phyloP scores from a whole-genome alignment of 2,329 filamentous ascomycete genomes.

The Aspergillus caelatus region DNA sequence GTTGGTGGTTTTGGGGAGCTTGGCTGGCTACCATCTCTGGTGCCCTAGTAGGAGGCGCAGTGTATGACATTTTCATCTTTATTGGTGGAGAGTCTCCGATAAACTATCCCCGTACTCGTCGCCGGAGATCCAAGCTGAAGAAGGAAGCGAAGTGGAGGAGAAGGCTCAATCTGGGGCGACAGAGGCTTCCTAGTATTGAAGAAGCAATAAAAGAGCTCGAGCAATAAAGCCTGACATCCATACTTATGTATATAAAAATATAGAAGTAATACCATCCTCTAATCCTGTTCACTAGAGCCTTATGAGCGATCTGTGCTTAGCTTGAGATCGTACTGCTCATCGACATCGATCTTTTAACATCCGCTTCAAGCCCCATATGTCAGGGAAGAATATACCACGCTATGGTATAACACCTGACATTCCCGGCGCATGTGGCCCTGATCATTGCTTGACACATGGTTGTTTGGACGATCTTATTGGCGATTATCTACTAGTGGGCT shows the following conservation, averaged over 20 bases:
- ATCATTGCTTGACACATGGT: no score
- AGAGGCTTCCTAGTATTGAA: conserved; percentile 25
- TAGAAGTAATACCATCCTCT: background rate
- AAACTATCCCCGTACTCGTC: conserved; percentile 47
- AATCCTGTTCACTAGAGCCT: no score
- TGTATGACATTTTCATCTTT: conserved; percentile 43
- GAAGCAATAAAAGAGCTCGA: conserved; percentile 9
- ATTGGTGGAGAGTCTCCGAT: conserved; percentile 42
- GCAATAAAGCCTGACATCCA: background rate
- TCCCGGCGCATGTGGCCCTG: no score
- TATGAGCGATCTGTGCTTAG: no score
- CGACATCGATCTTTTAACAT: no score
- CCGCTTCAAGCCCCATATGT: no score
- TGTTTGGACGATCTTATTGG: no score
- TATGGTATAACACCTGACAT: no score
- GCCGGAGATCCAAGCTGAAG: conserved; percentile 40
- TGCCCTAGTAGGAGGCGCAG: conserved; percentile 31
- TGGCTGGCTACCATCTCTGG: conserved; percentile 40
- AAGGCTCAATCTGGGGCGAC: conserved; percentile 16
- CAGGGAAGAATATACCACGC: no score
- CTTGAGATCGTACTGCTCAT: no score
- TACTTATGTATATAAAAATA: background rate
- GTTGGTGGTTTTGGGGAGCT: conserved; percentile 41
- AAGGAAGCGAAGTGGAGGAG: conserved; percentile 24
- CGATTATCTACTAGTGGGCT: no score